Conservation (phyloP, 768 basidiomycete genomes). For the Boletus fagicola region DNA sequence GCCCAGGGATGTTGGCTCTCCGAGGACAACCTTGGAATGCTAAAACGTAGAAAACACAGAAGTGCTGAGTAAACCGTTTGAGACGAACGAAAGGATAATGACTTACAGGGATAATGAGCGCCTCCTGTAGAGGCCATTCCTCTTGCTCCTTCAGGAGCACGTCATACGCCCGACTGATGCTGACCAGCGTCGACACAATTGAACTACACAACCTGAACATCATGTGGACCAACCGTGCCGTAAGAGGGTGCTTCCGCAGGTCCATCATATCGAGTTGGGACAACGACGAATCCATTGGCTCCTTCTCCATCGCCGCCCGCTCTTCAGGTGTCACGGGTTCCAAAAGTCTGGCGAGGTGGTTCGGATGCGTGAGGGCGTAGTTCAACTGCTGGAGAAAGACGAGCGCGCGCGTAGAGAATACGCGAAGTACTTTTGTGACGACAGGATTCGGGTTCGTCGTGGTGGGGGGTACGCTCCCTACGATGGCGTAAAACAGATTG, state of each 20-base stretch:
- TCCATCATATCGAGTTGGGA: constrained; percentile 51
- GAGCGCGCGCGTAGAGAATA: constrained; percentile 67
- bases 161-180: constrained; percentile 65
- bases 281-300: constrained; percentile 37
- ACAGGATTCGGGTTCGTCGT: constrained; percentile 37
- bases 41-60: constrained; percentile 28
- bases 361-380: constrained; percentile 88
- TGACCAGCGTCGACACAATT: constrained; percentile 65
- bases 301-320: constrained; percentile 63
- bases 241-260: constrained; percentile 65
- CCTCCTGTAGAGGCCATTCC: constrained; percentile 70
- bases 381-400: constrained; percentile 83
- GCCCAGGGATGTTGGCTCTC: constrained; percentile 81
- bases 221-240: constrained; percentile 67
- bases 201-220: constrained; percentile 70
- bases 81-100: neutral
- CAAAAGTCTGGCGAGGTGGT: constrained; percentile 77
- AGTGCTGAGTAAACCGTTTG: neutral
- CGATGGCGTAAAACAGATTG: constrained; percentile 73
- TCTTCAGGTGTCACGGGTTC: constrained; percentile 81
- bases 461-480: constrained; percentile 40
- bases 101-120: constrained; percentile 72
- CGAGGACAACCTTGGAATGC: constrained; percentile 83
- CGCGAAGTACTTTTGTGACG: constrained; percentile 61
- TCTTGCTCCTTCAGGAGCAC: constrained; percentile 63